Evolutionary conservation across 169 alveolate species (phyloP), one percentile per base, ranked within the genome.

Genomic region (Plasmodium knowlesi): DNA sequence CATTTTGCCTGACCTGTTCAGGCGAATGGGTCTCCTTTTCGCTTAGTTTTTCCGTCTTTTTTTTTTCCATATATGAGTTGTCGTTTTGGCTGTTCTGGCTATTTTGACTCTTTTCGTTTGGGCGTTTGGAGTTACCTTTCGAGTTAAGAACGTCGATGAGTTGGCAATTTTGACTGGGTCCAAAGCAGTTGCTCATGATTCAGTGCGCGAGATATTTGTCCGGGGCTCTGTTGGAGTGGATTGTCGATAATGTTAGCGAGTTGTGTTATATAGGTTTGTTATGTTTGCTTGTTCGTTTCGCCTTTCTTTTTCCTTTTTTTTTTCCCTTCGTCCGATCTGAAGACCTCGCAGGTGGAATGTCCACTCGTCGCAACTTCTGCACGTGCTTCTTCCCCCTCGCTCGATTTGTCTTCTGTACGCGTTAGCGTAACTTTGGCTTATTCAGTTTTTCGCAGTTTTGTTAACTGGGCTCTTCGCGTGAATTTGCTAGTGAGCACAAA

Each of bases 181-280:
- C 28, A 53, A 74, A 82, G 41, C 32, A 67, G 37, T 86, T 57
- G 70, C 32, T 86, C 93, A 86, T 86, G 32, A 34, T 85, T 43
- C 80, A 50, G 61, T 22, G 61, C 61, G 9, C 61, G 61, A 12
- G 61, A 22, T 50, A 1, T 50, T 50, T 16, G 19, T 50, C 61
- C 9, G 12, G 61, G 57, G 61, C 61, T 19, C 61, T 16, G 61
- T 50, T 50, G 22, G 25, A 50, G 61, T 50, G 22, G 61, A 12
- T 8, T 50, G 61, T 50, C 61, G 25, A 50, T 14, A 16, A 10
- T 12, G 61, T 50, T 50, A 50, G 12, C 61, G 22, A 22, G 61
- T 50, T 50, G 61, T 50, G 61, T 50, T 50, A 50, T 50, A 14
- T 50, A 4, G 1, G 37, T 67, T 67, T 67, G 37, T 67, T 25